Percentiles rank a stretch among this genome's conserved stretches.
phyloP scores from a whole-genome alignment of 2,329 filamentous ascomycete genomes.

The Diaporthe citriasiana region DNA sequence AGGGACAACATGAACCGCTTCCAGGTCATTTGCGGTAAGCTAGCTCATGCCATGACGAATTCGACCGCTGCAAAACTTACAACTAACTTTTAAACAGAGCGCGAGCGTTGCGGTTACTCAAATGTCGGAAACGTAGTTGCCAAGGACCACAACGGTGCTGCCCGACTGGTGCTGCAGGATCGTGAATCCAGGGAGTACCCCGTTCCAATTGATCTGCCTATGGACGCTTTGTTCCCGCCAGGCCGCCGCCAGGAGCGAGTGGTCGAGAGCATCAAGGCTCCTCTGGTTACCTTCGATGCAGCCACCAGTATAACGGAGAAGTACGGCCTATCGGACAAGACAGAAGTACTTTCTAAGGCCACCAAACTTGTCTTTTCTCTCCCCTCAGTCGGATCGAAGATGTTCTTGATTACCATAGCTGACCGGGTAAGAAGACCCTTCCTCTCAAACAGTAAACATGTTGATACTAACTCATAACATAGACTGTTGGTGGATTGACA shows the following conservation, averaged over 20 bases:
- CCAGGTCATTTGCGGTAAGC: slow-evolving; percentile 71
- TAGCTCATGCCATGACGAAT: slow-evolving; percentile 46
- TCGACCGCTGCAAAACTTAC: not conserved
- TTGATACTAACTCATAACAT: slow-evolving; percentile 5
- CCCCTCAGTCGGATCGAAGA: slow-evolving; percentile 95
- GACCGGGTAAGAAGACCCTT: slow-evolving; percentile 67
- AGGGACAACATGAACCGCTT: slow-evolving; percentile 85
- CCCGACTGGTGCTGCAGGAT: slow-evolving; percentile 85
- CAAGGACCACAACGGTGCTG: slow-evolving; percentile 72
- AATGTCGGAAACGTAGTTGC: slow-evolving; percentile 85
- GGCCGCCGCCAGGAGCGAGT: slow-evolving; percentile 84
- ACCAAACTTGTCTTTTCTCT: slow-evolving; percentile 85
- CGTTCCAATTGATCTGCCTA: slow-evolving; percentile 86
- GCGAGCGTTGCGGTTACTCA: slow-evolving; percentile 93
- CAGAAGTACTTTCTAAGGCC: slow-evolving; percentile 66
- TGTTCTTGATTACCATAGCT: slow-evolving; percentile 96
- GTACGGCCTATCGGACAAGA: slow-evolving; percentile 57
- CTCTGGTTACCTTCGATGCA: slow-evolving; percentile 80
- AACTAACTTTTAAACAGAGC: slow-evolving; percentile 59
- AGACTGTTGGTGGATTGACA: slow-evolving; percentile 87
- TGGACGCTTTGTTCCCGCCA: slow-evolving; percentile 90
- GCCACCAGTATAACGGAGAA: slow-evolving; percentile 74
- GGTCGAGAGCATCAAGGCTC: slow-evolving; percentile 78
- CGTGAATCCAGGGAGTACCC: slow-evolving; percentile 81
- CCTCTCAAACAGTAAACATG: not conserved